These are phyloP conservation scores for Albatrellus ellisii DNA, from an alignment of 768 basidiomycete genomes.

Conservation along the genomic window DNA sequence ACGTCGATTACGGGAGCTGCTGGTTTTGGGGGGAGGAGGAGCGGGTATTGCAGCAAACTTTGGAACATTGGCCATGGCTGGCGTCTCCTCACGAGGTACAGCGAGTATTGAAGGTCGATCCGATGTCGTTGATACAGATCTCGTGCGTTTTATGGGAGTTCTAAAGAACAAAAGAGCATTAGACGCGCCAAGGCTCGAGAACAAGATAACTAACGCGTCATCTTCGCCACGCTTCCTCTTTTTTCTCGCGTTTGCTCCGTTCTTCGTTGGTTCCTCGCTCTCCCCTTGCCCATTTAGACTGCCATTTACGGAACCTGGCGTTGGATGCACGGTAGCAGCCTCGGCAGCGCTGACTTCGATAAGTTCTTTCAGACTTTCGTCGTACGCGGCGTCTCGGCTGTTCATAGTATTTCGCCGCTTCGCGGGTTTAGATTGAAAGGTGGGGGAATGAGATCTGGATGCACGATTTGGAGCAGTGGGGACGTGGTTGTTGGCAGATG, in stretches of 20 bases:
- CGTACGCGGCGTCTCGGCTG: conserved; percentile 87
- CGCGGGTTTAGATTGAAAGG: conserved; percentile 41
- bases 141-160: conserved; percentile 52
- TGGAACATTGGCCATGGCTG: conserved; percentile 15
- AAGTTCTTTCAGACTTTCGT: conserved; percentile 67
- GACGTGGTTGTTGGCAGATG: conserved; percentile 28
- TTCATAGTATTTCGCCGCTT: conserved; percentile 97
- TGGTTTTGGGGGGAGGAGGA: conserved; percentile 15
- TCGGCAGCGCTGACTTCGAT: conserved; percentile 65
- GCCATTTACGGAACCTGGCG: conserved; percentile 22
- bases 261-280: conserved; percentile 35
- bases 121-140: conserved; percentile 63
- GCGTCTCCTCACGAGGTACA: conserved; percentile 31
- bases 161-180: conserved; percentile 19
- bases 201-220: conserved; percentile 39
- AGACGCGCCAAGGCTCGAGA: conserved; percentile 8
- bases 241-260: conserved; percentile 31
- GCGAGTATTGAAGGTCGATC: conserved; percentile 35
- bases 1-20: conserved; percentile 18
- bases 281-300: conserved; percentile 26
- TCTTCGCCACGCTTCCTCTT: conserved; percentile 72
- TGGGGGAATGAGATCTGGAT: conserved; percentile 67
- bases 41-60: conserved; percentile 14
- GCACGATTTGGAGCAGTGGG: conserved; percentile 30
- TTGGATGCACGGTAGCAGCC: conserved; percentile 37